Evolutionary conservation across 2,329 filamentous ascomycete species (phyloP), one percentile per base, ranked within the genome.

Genomic region (Thielaviopsis euricoi): DNA sequence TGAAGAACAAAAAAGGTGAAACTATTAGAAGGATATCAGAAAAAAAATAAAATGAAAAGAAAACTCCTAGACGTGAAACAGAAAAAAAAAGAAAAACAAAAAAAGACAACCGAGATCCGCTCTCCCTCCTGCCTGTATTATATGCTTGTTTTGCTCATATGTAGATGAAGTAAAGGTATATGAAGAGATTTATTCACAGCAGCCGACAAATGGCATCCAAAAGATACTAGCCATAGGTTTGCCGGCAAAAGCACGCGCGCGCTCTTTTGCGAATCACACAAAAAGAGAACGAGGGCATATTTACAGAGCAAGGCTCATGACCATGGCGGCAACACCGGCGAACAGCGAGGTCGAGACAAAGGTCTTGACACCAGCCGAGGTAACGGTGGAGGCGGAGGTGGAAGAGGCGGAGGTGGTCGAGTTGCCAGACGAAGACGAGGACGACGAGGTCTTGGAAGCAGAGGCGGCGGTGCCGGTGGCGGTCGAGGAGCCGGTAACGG

Each of bases 271-370:
- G n/a, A n/a, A n/a, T n/a, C n/a, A n/a, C 22, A 23, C 6, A 17
- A 23, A 48, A 33, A 56, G 19, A 26, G 19, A 22, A 48, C 17
- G 10, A 54, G n/a, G 25, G 25, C 21, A 15, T 50, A 37, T 60
- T 54, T 60, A 61, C 49, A 62, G 53, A 55, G 60, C 53, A 22
- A 61, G n/a, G 23, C 51, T 57, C 17, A 52, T 53, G 53, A 60
- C 23, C 40, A 58, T 22, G 23, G 55, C 58, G 46, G 43, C 58
- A 33, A 50, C 56, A 26, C 57, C 19, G 51, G 58, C 58, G 29
- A 62, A 59, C 15, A 57, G 40, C 29, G 54, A 53, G 50, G 54
- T 56, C 17, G 58, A 52, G 50, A 22, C 22, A 6, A 54, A 33
- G n/a, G 29, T 58, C 53, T 57, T 23, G 50, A 50, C 25, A 48